Percentiles rank a stretch among this genome's conserved stretches.
Conservation (phyloP, 345 rosid genomes). For the Sisymbrium altissimum region DNA sequence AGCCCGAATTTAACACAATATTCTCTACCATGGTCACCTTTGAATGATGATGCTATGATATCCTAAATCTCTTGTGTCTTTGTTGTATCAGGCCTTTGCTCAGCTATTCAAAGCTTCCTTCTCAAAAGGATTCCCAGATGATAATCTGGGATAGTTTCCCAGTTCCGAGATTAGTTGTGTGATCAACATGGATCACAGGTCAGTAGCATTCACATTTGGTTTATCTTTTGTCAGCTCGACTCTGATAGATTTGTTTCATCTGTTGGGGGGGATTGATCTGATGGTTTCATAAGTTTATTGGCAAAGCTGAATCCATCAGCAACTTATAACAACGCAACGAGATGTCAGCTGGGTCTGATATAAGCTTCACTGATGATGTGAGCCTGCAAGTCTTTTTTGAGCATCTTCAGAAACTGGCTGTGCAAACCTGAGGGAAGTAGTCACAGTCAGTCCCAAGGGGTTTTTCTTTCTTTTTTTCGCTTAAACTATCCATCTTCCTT, state of each 20-base stretch:
- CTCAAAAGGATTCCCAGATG: slow-evolving; percentile 70
- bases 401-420: slow-evolving; percentile 96
- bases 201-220: slow-evolving; percentile 23
- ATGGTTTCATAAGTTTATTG: slow-evolving; percentile 35
- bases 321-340: slow-evolving; percentile 75
- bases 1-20: too few species aligned
- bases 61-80: background rate
- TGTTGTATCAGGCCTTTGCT: slow-evolving; percentile 68
- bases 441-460: background rate
- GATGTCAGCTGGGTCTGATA: slow-evolving; percentile 79
- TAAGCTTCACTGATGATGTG: slow-evolving; percentile 93
- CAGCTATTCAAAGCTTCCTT: slow-evolving; percentile 79
- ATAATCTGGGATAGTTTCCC: slow-evolving; percentile 87
- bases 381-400: slow-evolving; percentile 93
- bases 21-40: background rate
- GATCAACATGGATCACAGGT: slow-evolving; percentile 99
- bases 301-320: slow-evolving; percentile 97
- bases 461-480: background rate
- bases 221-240: background rate
- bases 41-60: background rate
- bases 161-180: slow-evolving; percentile 92
- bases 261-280: background rate
- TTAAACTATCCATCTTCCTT: too few species aligned
- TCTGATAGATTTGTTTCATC: background rate
- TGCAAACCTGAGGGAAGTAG: slow-evolving; percentile 66